Percentiles rank a stretch among this genome's conserved stretches.
phyloP scores from a whole-genome alignment of 2,329 filamentous ascomycete genomes.

The Polychaeton citri region DNA sequence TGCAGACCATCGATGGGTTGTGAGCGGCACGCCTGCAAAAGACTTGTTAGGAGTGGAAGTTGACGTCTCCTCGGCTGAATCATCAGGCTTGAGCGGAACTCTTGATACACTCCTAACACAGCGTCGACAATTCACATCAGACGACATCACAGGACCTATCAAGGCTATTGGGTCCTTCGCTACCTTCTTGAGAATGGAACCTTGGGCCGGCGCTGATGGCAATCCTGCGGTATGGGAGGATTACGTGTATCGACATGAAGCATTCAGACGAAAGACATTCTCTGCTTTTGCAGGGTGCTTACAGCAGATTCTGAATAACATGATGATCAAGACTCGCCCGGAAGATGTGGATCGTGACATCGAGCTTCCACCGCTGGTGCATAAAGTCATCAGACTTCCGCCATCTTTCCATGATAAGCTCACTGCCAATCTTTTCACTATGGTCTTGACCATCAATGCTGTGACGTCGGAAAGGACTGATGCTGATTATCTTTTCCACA shows the following conservation, averaged over 20 bases:
- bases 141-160: conserved; percentile 30
- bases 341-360: conserved; percentile 55
- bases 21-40: conserved; percentile 59
- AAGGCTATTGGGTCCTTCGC: conserved; percentile 53
- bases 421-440: conserved; percentile 70
- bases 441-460: conserved; percentile 73
- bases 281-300: conserved; percentile 46
- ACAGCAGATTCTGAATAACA: conserved; percentile 54
- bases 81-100: conserved; percentile 4
- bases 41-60: neutral
- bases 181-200: conserved; percentile 62
- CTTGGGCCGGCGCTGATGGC: conserved; percentile 56
- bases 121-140: conserved; percentile 26
- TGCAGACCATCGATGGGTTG: conserved; percentile 69
- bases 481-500: conserved; percentile 79
- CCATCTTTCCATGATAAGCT: conserved; percentile 77
- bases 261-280: conserved; percentile 40
- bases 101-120: conserved; percentile 22
- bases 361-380: conserved; percentile 55
- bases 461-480: conserved; percentile 78
- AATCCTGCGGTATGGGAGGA: conserved; percentile 57
- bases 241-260: conserved; percentile 47
- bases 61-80: conserved; percentile 20
- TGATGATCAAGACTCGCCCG: conserved; percentile 69
- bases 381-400: conserved; percentile 59